These are phyloP conservation scores for Acacia acuminata DNA, from an alignment of 306 rosid genomes.

Conservation along the genomic window DNA sequence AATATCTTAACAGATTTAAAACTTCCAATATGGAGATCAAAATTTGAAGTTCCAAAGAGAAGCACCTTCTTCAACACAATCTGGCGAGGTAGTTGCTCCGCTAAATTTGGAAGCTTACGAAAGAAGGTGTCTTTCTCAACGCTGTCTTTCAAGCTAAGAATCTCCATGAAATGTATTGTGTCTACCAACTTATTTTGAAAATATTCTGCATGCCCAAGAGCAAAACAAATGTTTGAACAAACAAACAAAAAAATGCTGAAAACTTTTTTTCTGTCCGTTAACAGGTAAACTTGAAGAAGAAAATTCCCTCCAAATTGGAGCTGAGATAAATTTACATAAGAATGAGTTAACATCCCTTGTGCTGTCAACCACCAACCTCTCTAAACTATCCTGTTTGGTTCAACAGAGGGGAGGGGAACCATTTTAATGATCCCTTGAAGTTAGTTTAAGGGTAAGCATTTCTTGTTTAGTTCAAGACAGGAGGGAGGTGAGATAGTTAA, in stretches of 20 bases:
- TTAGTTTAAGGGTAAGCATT: not conserved
- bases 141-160: conserved; percentile 94
- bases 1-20: conserved; percentile 14
- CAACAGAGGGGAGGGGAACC: not conserved
- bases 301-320: conserved; percentile 19
- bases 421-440: not conserved
- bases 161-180: conserved; percentile 98
- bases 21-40: conserved; percentile 17
- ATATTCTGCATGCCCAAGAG: conserved; percentile 73
- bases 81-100: conserved; percentile 97
- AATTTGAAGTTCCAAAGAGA: conserved; percentile 29
- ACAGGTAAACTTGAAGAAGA: conserved; percentile 20
- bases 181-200: conserved; percentile 97
- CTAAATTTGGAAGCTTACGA: conserved; percentile 97
- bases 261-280: conserved; percentile 13
- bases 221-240: conserved; percentile 26
- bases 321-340: conserved; percentile 20
- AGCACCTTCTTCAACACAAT: conserved; percentile 90
- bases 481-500: not conserved
- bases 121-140: conserved; percentile 98
- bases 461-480: too few species aligned
- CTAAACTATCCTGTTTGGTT: not conserved
- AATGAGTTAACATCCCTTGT: conserved; percentile 17
- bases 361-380: conserved; percentile 1
- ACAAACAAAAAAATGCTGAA: conserved; percentile 18